A percentile compares a stretch with the other conserved stretches of the same genome.
phyloP scores from a whole-genome alignment of 257 asterid genomes.

The Solanum peruvianum region DNA sequence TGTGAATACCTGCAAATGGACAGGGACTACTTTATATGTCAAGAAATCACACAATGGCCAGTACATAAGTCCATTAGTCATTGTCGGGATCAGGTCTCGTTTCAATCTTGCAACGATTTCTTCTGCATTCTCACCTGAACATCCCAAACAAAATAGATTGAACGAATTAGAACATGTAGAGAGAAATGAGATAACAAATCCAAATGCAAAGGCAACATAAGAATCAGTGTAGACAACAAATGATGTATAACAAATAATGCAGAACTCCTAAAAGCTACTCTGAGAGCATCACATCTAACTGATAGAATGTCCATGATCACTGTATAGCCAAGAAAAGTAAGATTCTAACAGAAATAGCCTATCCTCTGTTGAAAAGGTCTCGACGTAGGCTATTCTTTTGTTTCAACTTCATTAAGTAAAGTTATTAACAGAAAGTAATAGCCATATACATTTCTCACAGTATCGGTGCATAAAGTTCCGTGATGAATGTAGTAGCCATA shows the following conservation, averaged over 20 bases:
- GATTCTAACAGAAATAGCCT: not conserved
- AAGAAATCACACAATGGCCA: constrained; percentile 91
- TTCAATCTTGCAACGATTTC: constrained; percentile 68
- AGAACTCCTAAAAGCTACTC: not conserved
- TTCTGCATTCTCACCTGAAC: constrained; percentile 44
- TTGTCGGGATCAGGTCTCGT: constrained; percentile 76
- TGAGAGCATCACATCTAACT: not conserved
- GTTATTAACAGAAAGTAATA: not conserved
- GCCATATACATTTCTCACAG: not conserved
- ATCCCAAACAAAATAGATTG: not conserved
- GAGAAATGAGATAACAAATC: not conserved
- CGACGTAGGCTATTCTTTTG: not conserved
- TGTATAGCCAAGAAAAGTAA: not conserved
- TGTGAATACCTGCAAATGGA: constrained; percentile 61
- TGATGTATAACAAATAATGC: not conserved
- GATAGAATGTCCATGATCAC: not conserved
- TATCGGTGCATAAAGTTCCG: not conserved
- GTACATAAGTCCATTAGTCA: constrained; percentile 56
- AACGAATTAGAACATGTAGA: not conserved
- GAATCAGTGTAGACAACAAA: not conserved
- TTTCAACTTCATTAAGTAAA: not conserved
- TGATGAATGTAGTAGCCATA: not conserved
- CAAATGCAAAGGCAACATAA: not conserved
- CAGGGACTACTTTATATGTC: constrained; percentile 69
- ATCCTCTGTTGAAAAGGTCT: not conserved